Conservation (phyloP, 1,284 basidiomycete species). For the Cutaneotrichosporon cyanovorans region DNA sequence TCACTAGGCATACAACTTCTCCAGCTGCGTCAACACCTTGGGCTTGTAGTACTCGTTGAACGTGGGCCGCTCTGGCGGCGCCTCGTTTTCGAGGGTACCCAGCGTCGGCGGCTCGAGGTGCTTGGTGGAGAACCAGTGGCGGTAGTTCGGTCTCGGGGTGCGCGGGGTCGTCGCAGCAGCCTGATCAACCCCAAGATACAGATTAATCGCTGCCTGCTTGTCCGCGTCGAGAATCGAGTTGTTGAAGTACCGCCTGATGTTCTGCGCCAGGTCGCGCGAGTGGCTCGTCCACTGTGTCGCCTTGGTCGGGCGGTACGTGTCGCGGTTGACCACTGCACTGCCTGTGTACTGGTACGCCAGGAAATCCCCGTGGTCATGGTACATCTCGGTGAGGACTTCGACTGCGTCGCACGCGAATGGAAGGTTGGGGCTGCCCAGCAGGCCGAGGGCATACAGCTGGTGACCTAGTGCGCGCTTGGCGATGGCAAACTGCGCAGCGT, state of each 20-base stretch:
- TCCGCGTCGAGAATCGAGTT: constrained; percentile 94
- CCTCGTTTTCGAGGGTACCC: constrained; percentile 18
- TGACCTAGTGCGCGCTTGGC: constrained; percentile 92
- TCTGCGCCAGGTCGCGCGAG: constrained; percentile 91
- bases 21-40: constrained; percentile 45
- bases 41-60: constrained; percentile 91
- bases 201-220: constrained; percentile 94
- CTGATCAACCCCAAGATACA: constrained; percentile 77
- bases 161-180: not conserved
- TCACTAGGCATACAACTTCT: constrained; percentile 57
- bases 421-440: constrained; percentile 73
- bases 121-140: constrained; percentile 66
- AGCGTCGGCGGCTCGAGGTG: constrained; percentile 56
- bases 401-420: constrained; percentile 90
- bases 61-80: constrained; percentile 53
- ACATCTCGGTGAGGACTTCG: constrained; percentile 96
- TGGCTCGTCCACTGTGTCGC: constrained; percentile 96
- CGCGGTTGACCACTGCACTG: constrained; percentile 90
- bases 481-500: constrained; percentile 96
- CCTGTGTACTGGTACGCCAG: constrained; percentile 95
- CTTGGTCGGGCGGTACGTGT: constrained; percentile 78
- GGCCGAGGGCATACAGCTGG: constrained; percentile 89
- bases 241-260: constrained; percentile 89
- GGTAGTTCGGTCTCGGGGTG: constrained; percentile 46
- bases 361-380: constrained; percentile 92